Conservation (phyloP, 805 yeast species). For the Zygoascus ofunaensis region DNA sequence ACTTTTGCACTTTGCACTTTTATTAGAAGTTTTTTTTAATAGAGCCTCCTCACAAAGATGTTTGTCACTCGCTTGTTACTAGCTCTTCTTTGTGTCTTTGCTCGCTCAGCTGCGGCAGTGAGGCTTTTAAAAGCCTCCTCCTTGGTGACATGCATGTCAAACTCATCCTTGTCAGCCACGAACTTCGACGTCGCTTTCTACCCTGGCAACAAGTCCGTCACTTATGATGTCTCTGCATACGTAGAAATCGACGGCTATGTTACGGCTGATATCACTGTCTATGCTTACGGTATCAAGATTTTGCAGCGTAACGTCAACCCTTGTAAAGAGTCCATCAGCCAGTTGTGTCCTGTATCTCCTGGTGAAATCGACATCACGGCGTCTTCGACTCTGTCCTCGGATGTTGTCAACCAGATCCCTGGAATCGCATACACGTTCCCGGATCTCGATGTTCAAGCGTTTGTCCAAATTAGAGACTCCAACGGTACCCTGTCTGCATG, state of each 20-base stretch:
- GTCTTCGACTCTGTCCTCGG: constrained; percentile 42
- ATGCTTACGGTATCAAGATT: constrained; percentile 77
- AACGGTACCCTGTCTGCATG: constrained; percentile 49
- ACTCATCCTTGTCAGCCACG: constrained; percentile 62
- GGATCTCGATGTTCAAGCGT: constrained; percentile 72
- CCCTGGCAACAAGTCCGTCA: constrained; percentile 60
- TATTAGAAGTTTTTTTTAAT: too few species aligned
- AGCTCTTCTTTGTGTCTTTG: not conserved
- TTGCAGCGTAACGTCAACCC: constrained; percentile 50
- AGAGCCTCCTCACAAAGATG: too few species aligned
- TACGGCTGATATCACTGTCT: constrained; percentile 60
- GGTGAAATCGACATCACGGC: constrained; percentile 74
- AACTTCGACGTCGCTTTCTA: constrained; percentile 66
- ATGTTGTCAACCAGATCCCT: constrained; percentile 54
- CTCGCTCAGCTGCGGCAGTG: not conserved
- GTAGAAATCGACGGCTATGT: constrained; percentile 61
- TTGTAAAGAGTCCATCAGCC: constrained; percentile 42
- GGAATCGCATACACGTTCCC: constrained; percentile 82
- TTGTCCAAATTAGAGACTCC: constrained; percentile 37
- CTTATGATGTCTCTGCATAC: constrained; percentile 59
- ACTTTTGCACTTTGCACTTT: too few species aligned
- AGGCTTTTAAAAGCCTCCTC: constrained; percentile 46
- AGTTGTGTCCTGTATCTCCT: constrained; percentile 82
- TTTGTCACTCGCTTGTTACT: not conserved
- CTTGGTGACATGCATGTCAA: constrained; percentile 76